Evolutionary conservation across 495 filamentous ascomycete genomes (phyloP), one percentile per base, ranked within the genome.

Genomic region (Talaromyces borbonicus): DNA sequence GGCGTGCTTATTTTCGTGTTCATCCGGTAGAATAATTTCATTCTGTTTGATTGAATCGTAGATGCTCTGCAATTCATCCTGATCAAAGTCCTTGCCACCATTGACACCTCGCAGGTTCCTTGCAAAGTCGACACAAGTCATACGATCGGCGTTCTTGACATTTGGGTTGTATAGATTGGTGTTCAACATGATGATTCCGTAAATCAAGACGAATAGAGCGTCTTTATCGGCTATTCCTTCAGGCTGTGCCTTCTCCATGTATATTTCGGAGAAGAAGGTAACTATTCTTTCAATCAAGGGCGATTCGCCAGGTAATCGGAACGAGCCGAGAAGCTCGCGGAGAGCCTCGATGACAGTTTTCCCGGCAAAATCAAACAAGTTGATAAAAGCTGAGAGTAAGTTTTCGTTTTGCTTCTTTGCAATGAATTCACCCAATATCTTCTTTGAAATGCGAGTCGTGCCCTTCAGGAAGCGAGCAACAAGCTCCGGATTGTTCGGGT

Each of bases 81-180:
- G 76, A 12, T 79, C 74, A 57, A 97, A 99, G 53, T 99, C 83
- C 44, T 83, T 73, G 33, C 85, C 86, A 15, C 68, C 79, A 51
- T 99, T 97, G 16, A 93, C 84, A 2, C 89, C 89, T 43, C 92
- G 77, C 6, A 99, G 63, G 59, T 99, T 97, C 26, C 77, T 81
- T 0, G 87, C 72, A 57, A 99, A 99, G 54, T 88, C 84, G 16
- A 67, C 60, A 46, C 74, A 75, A 3, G 77, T 78, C 92, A 98
- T 98, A 26, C 90, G 86, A 51, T 78, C 80, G 52, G 78, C 65
- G 6, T 68, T 60, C 62, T 94, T 95, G 37, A 96, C 60, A 52
- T 94, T 97, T 2, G 89, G 87, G 57, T 92, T 97, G 58, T 97
- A 90, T 51, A 89, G 83, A 51, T 97, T 92, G 3, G 92, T 92